These are phyloP conservation scores for Ascocoryne sarcoides DNA, from an alignment of 2,329 filamentous ascomycete genomes.

Conservation along the genomic window DNA sequence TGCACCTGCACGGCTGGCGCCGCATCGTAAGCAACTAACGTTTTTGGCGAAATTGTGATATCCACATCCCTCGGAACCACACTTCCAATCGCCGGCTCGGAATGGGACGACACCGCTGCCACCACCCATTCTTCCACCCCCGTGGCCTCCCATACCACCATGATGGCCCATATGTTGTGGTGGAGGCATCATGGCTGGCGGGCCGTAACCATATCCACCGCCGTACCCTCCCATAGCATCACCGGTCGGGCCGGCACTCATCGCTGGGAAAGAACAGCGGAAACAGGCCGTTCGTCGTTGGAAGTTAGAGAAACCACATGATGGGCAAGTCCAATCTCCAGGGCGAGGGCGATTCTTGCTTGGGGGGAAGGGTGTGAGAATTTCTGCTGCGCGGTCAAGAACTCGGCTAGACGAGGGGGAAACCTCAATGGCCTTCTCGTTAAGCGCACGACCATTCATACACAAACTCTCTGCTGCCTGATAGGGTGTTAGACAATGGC, in stretches of 20 bases:
- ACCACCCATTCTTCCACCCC: constrained; percentile 65
- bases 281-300: constrained; percentile 97
- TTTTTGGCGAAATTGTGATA: constrained; percentile 99
- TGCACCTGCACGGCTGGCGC: constrained; percentile 86
- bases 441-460: constrained; percentile 97
- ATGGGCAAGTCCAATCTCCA: constrained; percentile 98
- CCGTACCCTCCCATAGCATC: constrained; percentile 62
- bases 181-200: constrained; percentile 72
- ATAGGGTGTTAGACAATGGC: constrained; percentile 27
- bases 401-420: constrained; percentile 96
- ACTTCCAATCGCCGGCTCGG: constrained; percentile 98
- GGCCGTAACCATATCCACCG: constrained; percentile 56
- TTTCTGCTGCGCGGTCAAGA: constrained; percentile 88
- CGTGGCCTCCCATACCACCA: constrained; percentile 43
- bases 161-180: constrained; percentile 64
- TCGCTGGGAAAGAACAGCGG: constrained; percentile 97
- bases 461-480: constrained; percentile 95
- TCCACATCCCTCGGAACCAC: constrained; percentile 89
- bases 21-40: constrained; percentile 92
- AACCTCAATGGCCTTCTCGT: constrained; percentile 98
- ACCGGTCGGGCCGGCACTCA: constrained; percentile 62
- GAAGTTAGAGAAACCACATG: constrained; percentile 98
- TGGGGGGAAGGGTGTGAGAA: constrained; percentile 92
- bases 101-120: constrained; percentile 87
- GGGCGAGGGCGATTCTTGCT: constrained; percentile 97